Evolutionary conservation across 768 basidiomycete genomes (phyloP), one percentile per base, ranked within the genome.

Genomic region (Daedaleopsis sinensis): DNA sequence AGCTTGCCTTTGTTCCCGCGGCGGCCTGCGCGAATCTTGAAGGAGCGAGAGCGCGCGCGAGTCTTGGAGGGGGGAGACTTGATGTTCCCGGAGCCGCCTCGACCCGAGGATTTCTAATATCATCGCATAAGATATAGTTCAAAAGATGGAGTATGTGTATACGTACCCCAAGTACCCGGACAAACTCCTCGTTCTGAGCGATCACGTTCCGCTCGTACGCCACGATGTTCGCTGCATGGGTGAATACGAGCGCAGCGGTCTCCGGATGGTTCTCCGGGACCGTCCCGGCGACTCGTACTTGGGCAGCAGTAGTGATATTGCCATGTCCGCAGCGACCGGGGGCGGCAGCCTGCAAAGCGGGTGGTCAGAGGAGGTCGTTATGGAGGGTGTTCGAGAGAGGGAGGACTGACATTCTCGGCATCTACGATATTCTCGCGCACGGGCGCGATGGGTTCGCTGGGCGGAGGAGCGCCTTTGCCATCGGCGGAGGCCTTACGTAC

Each of bases 41-140:
- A 70, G 0, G 53, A 58, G 32, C 48, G 50, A 56, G 52, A 64
- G 35, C 80, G 82, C 18, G 85, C 85, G 47, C 82, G 81, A 10
- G 78, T 73, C n/a, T 68, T 71, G 27, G 27, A 3, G 15, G 57
- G 56, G 51, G 67, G n/a, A 2, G 90, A 88, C 55, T 90, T 86
- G 55, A 95, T 86, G 80, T 96, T 96, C 1, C 93, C 94, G 3
- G 82, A 83, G 18, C 94, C 94, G 37, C 94, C 94, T 51, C 93
- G 85, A 8, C 94, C 94, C 36, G 82, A 83, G 3, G 85, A 88
- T 62, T 76, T 88, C 72, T 84, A 76, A 23, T 6, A n/a, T 52
- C 5, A 55, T 32, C 27, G 27, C 27, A 7, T 32, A 7, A 32
- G 27, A 32, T 32, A 32, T 32, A 19, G n/a, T n/a, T 2, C 11